phyloP scores from a whole-genome alignment of 2,329 filamentous ascomycete species.

The Penicillium sclerotigenum region DNA sequence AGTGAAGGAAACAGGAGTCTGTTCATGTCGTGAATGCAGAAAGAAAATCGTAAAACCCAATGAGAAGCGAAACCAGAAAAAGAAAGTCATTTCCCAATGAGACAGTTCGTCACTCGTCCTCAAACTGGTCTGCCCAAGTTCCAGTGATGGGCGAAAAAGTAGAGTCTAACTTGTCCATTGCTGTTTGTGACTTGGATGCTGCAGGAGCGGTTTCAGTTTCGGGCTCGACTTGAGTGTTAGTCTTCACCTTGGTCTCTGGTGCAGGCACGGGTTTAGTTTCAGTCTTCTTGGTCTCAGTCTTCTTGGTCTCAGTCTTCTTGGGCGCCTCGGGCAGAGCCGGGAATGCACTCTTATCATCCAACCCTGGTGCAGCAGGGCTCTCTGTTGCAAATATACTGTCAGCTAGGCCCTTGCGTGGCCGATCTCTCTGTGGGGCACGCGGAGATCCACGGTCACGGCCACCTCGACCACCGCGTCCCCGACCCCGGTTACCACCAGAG shows the following conservation, averaged over 20 bases:
- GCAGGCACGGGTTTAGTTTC: conserved; percentile 7
- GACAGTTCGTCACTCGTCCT: conserved; percentile 14
- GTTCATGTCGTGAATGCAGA: conserved; percentile 17
- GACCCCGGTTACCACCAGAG: conserved; percentile 29
- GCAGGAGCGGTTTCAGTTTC: not conserved
- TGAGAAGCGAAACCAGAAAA: not conserved
- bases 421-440: conserved; percentile 26
- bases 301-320: conserved; percentile 19
- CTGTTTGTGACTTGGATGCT: conserved; percentile 5
- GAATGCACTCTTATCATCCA: conserved; percentile 36
- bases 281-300: conserved; percentile 16
- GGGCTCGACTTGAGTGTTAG: not conserved
- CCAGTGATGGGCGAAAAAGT: conserved; percentile 31
- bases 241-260: not conserved
- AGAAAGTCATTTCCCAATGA: not conserved
- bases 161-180: conserved; percentile 25
- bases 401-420: conserved; percentile 16
- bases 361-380: conserved; percentile 17
- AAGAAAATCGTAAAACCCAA: conserved; percentile 6
- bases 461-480: conserved; percentile 28
- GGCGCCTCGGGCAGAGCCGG: conserved; percentile 33
- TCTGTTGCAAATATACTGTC: conserved; percentile 15
- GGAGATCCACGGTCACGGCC: conserved; percentile 27
- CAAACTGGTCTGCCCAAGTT: conserved; percentile 36
- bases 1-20: conserved; percentile 2